Evolutionary conservation across 805 yeast genomes (phyloP).

Genomic region (Starmerella ratchasimensis): DNA sequence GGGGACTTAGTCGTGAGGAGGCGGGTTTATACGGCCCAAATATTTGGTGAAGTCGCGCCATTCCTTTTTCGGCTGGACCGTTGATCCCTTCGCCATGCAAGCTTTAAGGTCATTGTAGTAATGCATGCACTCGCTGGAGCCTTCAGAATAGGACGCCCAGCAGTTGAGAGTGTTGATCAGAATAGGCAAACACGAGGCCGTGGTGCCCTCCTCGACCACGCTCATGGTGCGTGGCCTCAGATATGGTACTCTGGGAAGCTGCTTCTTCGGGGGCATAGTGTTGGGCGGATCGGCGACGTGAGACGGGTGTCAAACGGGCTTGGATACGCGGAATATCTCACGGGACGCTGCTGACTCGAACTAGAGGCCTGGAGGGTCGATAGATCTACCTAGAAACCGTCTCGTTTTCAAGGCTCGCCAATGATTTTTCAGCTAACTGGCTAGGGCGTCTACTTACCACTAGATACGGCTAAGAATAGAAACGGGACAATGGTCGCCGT

Average conservation of each 20-base stretch:
- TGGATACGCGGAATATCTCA: no score
- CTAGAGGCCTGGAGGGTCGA: no score
- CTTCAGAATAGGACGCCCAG: constrained; percentile 94
- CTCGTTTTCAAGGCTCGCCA: no score
- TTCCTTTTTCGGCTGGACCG: constrained; percentile 20
- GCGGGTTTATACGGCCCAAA: constrained; percentile 31
- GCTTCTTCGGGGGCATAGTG: constrained; percentile 12
- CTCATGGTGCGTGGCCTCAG: constrained; percentile 15
- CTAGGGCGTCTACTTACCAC: no score
- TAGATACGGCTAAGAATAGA: background rate
- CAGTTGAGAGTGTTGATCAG: constrained; percentile 81
- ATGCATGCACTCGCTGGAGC: constrained; percentile 54
- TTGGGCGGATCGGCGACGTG: no score
- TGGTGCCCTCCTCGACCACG: constrained; percentile 12
- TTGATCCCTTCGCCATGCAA: constrained; percentile 43
- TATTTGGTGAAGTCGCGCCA: constrained; percentile 15
- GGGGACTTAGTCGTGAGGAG: constrained; percentile 30
- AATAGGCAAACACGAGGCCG: constrained; percentile 51
- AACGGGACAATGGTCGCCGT: background rate
- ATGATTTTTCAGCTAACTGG: no score
- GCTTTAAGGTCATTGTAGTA: constrained; percentile 41
- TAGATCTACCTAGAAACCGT: no score
- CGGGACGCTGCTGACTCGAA: no score
- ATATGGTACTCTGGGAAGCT: constrained; percentile 16
- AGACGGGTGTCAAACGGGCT: no score